Percentiles rank a stretch among this genome's conserved stretches.
Conservation (phyloP, 2,329 filamentous ascomycete species). For the Penicillium rolfsii region DNA sequence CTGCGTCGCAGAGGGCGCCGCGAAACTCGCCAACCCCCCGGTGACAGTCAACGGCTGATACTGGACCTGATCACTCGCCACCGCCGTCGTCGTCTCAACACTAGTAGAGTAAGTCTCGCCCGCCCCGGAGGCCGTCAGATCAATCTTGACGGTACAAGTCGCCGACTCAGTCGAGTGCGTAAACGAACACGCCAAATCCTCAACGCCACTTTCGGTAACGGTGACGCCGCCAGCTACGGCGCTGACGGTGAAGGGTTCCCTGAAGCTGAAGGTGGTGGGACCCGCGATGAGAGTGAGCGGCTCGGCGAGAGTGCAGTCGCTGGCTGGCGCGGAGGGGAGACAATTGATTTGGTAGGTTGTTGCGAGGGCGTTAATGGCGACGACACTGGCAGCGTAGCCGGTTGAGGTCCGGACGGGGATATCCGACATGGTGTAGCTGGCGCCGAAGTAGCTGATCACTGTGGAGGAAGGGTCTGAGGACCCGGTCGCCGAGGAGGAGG, state of each 20-base stretch:
- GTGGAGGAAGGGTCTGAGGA: background rate
- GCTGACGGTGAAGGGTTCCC: background rate
- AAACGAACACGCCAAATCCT: background rate
- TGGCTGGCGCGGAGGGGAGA: background rate
- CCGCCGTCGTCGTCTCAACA: no score
- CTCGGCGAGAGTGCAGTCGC: background rate
- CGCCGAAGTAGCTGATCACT: conserved; percentile 1
- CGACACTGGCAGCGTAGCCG: background rate
- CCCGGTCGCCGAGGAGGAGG: background rate
- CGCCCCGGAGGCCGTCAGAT: background rate
- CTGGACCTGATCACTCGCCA: background rate
- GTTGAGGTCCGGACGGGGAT: background rate
- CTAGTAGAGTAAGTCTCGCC: background rate
- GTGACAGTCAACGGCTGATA: conserved; percentile 4
- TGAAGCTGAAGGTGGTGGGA: conserved; percentile 1
- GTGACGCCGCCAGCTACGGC: background rate
- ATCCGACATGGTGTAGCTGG: background rate
- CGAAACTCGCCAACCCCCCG: background rate
- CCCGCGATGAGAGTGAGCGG: background rate
- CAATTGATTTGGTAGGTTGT: conserved; percentile 3
- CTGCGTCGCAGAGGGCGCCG: background rate
- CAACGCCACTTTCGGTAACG: background rate
- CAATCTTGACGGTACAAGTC: background rate
- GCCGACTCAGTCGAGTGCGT: conserved; percentile 1
- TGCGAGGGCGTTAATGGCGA: background rate